Evolutionary conservation across 169 alveolate genomes (phyloP), one percentile per base, ranked within the genome.

Genomic region (Plasmodium gonderi): DNA sequence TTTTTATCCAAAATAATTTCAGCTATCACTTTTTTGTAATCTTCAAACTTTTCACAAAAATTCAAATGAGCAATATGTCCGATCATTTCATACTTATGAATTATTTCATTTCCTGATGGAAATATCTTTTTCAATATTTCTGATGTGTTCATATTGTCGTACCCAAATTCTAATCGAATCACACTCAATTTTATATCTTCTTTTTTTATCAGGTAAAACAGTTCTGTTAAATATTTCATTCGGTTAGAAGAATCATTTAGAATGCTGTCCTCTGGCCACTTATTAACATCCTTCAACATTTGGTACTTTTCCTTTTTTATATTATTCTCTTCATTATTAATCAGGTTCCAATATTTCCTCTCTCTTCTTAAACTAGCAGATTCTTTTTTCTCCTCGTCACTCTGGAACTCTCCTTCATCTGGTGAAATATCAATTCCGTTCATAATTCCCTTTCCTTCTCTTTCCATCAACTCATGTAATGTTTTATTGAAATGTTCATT

Each of bases 1-100:
- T 97, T 96, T 92, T 97, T 97, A 78, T 97, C 98, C n/a, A 96
- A 80, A 26, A 97, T 78, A 33, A 97, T 95, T 90, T 97, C 97
- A 0, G 97, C 98, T 51, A 97, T 97, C 45, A 97, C 83, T 69
- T 96, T 93, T 93, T 96, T 96, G 82, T 91, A 94, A 78, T 96
- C 93, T 72, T 95, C 92, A 44, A 95, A 96, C n/a, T 96, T 89
- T 60, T 92, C 96, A 33, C 97, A 95, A 47, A 97, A 95, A 92
- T 97, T 97, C 80, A 97, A 90, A 93, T 97, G 99, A 0, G 99
- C 99, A 29, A 97, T 97, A 93, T 97, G 98, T 17, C 99, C 99
- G 20, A 97, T 91, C 12, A 96, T 95, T 95, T 97, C 99, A 83
- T 96, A 97, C 42, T 97, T 96, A 65, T 94, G 96, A 29, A 97